A percentile compares a stretch with the other conserved stretches of the same genome.
phyloP scores from a whole-genome alignment of 208 protist species.

The Trichomonas tenax region DNA sequence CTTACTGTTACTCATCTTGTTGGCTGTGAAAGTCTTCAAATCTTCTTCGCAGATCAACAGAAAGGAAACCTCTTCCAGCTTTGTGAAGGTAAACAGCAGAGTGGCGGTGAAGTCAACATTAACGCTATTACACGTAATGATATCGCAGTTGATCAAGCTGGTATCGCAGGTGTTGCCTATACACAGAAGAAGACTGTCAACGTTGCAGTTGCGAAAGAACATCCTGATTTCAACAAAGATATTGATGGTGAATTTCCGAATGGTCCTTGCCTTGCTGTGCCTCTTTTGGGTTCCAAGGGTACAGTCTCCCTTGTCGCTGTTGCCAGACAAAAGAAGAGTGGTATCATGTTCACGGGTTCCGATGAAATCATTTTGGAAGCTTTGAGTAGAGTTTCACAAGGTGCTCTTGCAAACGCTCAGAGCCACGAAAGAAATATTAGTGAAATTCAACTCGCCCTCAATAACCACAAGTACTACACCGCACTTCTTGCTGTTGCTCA shows the following conservation, averaged over 20 bases:
- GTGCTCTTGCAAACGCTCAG: neutral
- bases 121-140: neutral
- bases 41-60: neutral
- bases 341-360: neutral
- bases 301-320: neutral
- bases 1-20: neutral
- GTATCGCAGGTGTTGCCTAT: neutral
- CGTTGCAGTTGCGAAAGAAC: neutral
- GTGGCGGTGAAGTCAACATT: neutral
- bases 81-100: neutral
- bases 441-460: neutral
- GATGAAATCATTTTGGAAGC: conserved; percentile 16
- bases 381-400: neutral
- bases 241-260: neutral
- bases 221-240: neutral
- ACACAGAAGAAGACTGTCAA: neutral
- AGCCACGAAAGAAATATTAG: neutral
- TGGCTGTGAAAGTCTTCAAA: neutral
- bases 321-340: neutral
- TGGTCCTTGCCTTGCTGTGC: neutral
- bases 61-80: neutral
- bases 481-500: neutral
- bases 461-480: conserved; percentile 16
- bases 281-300: neutral
- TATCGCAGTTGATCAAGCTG: neutral